Base-by-base conservation (phyloP, 2,329 filamentous ascomycete genomes). In the Aspergillus hortae region DNA sequence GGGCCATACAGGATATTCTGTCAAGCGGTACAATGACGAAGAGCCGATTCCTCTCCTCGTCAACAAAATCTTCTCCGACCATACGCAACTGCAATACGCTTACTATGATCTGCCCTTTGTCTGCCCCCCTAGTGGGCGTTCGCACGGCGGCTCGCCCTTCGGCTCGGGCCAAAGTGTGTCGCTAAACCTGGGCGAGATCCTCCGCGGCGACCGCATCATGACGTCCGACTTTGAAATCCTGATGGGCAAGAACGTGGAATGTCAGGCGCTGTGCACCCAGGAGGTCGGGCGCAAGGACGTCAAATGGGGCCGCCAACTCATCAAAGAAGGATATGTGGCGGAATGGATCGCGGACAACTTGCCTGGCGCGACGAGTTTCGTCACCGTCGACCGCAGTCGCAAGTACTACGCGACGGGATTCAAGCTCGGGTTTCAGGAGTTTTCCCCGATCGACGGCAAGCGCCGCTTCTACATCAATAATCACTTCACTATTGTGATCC, bases 341-440 rank as follows among this genome's bases (percentile, higher is more conserved):
- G 90, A 95, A 71, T 95, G 90, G 91, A 95, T 95, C 60, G 88
- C 94, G 57, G 90, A 96, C 70, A 95, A 95, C 63, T 78, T 96
- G 9, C 90, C 91, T 1, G 90, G 90, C 6, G 90, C 90, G 33
- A 95, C 90, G 7, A 92, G 87, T 68, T 95, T 95, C 65, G 87
- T 94, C 25, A 92, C 89, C 0, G 87, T 89, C 33, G 90, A 95
- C 70, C 90, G 90, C 74, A 85, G 82, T 44, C 81, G 84, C 63
- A 95, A 92, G 70, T 95, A 95, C 76, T 95, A 95, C 68, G 88
- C 90, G 11, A 85, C 90, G 2, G 91, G 91, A 2, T 95, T 95
- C 79, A 95, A 94, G 73, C 78, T 95, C 51, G 91, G 90, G 6
- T 90, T 88, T 61, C 84, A 84, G 59, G 88, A 92, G 56, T 77